phyloP scores from a whole-genome alignment of 768 basidiomycete species.

The Suillus paluster region DNA sequence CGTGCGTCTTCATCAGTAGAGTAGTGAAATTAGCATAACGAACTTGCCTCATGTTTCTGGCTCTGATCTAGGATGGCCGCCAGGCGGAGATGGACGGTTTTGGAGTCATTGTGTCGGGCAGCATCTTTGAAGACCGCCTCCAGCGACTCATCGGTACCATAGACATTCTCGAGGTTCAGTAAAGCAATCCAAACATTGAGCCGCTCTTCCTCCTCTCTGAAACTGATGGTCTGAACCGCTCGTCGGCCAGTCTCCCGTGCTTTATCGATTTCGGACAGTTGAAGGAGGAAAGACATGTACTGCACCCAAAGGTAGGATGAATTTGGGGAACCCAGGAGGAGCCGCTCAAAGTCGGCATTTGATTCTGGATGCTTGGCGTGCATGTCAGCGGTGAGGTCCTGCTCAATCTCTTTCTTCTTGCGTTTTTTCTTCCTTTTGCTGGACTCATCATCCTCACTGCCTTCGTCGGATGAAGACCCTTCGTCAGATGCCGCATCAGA shows the following conservation, averaged over 20 bases:
- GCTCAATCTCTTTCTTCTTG: constrained; percentile 72
- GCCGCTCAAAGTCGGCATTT: constrained; percentile 91
- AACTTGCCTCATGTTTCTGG: constrained; percentile 73
- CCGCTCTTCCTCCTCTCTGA: constrained; percentile 95
- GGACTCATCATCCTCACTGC: constrained; percentile 21
- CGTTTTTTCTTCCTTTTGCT: constrained; percentile 64
- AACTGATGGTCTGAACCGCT: constrained; percentile 86
- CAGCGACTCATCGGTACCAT: constrained; percentile 82
- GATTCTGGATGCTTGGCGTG: constrained; percentile 87
- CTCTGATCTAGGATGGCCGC: constrained; percentile 85
- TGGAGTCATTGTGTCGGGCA: constrained; percentile 87
- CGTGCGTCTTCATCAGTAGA: constrained; percentile 4
- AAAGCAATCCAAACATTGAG: constrained; percentile 97
- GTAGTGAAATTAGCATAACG: constrained; percentile 15
- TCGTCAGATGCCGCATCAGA: constrained; percentile 45
- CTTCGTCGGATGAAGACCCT: constrained; percentile 50
- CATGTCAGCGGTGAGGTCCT: constrained; percentile 86
- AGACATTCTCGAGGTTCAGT: constrained; percentile 92
- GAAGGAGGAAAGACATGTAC: constrained; percentile 98
- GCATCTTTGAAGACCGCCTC: constrained; percentile 92
- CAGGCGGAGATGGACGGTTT: constrained; percentile 84
- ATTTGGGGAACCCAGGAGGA: constrained; percentile 91
- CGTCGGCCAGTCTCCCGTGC: constrained; percentile 86
- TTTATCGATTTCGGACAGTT: constrained; percentile 95
- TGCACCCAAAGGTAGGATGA: constrained; percentile 99